Evolutionary conservation across 176 grass and related monocot genomes (phyloP), one percentile per base, ranked within the genome.

Genomic region (Thinopyrum elongatum): DNA sequence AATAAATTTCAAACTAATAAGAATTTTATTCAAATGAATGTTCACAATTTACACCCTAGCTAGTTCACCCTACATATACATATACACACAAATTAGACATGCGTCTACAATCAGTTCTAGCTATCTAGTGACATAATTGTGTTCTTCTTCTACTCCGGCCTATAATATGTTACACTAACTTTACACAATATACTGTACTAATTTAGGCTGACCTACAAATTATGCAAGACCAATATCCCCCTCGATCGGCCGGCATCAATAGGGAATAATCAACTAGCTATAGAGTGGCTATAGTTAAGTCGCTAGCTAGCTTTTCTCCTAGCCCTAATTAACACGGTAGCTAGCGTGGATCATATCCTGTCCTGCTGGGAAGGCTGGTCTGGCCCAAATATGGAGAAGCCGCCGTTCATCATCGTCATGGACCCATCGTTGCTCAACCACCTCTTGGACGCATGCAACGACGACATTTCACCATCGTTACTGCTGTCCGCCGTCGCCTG

Each of bases 21-120:
- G 39, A 29, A 36, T n/a, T 57, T 66, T 81, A 67, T 88, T 77
- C 42, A 82, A 82, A 60, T 3, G 76, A 46, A 21, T 83, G 22
- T 83, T 22, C 12, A 35, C 22, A 31, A 60, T 29, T 62, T 83
- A 70, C 63, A 78, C 8, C 1, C 34, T 76, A 74, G 0, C 34
- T 76, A 74, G 0, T 65, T 16, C 13, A 65, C 27, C 69, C 36
- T 42, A 72, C 36, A 42, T 42, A 72, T 42, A 72, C 36, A 41
- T 70, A 34, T 22, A 19, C 34, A 49, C 31, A 74, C 65, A 74
- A 23, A 80, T 8, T 19, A 19, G 19, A 4, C 4, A 36, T 25
- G 67, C 66, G 79, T 57, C 82, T 89, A 89, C 62, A 73, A 89
- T 84, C 58, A 89, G 82, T 69, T 74, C 67, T 58, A 62, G 7